phyloP scores from a whole-genome alignment of 208 protist species.

The Naegleria lovaniensis region DNA sequence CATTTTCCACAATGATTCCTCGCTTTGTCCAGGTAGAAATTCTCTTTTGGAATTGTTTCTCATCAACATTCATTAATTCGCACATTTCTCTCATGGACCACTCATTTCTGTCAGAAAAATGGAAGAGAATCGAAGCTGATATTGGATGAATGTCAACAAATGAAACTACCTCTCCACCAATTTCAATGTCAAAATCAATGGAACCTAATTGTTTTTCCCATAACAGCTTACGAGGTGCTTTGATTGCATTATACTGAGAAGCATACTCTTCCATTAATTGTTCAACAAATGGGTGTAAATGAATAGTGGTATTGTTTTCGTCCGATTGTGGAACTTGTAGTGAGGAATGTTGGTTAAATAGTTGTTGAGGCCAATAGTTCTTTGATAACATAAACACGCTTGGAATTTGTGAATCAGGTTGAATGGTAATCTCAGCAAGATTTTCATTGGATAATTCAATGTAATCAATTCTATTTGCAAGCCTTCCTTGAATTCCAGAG shows the following conservation, averaged over 20 bases:
- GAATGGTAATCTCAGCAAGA: background rate
- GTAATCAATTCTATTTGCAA: background rate
- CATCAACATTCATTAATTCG: background rate
- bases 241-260: background rate
- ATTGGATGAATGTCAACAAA: background rate
- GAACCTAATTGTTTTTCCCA: background rate
- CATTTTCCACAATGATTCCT: background rate
- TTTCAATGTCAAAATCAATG: background rate
- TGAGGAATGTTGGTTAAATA: background rate
- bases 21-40: background rate
- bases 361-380: background rate
- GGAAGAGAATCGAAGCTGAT: background rate
- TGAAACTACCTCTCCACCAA: background rate
- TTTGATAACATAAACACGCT: background rate
- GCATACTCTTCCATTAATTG: background rate
- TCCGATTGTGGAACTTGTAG: background rate
- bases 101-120: background rate
- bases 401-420: background rate
- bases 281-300: slow-evolving; percentile 7
- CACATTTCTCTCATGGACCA: background rate
- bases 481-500: slow-evolving; percentile 29
- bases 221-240: slow-evolving; percentile 4
- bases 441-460: background rate
- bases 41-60: background rate
- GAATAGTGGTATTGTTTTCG: background rate